Evolutionary conservation across 1,284 basidiomycete species (phyloP).

Genomic region (Fistulina hepatica): DNA sequence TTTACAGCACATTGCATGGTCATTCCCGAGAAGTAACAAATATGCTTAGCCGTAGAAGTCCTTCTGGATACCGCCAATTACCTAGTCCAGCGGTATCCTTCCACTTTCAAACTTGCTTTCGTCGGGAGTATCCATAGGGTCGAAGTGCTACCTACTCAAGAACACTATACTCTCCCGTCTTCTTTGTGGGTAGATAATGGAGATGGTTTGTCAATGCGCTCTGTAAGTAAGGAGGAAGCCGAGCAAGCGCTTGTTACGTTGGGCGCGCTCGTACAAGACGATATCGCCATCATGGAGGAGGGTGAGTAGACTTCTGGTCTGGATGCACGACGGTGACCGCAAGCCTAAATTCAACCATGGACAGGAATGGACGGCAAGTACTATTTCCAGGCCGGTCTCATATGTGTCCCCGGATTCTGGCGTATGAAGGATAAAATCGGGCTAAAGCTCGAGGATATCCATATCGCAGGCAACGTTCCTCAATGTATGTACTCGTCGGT

Average conservation of each 20-base stretch:
- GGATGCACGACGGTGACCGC: too few species aligned
- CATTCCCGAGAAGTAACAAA: neutral
- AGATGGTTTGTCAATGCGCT: conserved; percentile 1
- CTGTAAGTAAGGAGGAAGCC: conserved; percentile 1
- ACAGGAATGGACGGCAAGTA: conserved; percentile 52
- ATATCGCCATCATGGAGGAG: conserved; percentile 70
- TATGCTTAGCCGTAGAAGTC: conserved; percentile 43
- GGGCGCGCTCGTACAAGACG: conserved; percentile 44
- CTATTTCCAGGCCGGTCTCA: conserved; percentile 64
- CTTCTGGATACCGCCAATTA: conserved; percentile 58
- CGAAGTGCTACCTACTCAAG: conserved; percentile 29
- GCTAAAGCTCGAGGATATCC: conserved; percentile 61
- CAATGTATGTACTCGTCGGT: conserved; percentile 39
- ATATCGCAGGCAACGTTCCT: conserved; percentile 55
- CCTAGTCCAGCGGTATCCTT: conserved; percentile 50
- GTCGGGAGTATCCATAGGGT: conserved; percentile 40
- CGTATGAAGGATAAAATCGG: conserved; percentile 70
- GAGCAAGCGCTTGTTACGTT: conserved; percentile 10
- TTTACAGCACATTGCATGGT: conserved; percentile 1
- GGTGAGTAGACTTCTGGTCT: too few species aligned
- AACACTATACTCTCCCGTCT: conserved; percentile 5
- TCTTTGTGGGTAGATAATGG: neutral
- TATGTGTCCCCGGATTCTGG: conserved; percentile 67
- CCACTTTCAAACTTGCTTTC: conserved; percentile 40
- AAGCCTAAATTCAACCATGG: too few species aligned